phyloP scores from a whole-genome alignment of 257 asterid genomes.

The Solanum bukasovii region DNA sequence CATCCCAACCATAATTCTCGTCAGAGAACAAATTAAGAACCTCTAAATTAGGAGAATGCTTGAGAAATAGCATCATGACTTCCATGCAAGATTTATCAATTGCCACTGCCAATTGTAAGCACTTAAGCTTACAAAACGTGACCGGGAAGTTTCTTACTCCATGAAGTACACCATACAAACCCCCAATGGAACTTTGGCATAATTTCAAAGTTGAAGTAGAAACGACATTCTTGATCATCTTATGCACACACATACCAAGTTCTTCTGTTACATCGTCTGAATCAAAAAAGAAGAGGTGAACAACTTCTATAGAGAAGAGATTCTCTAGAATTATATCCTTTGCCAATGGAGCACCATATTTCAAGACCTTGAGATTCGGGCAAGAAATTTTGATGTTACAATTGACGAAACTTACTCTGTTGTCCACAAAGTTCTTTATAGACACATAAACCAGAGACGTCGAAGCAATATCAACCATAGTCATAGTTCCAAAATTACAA shows the following conservation, averaged over 20 bases:
- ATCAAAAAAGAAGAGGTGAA: background rate
- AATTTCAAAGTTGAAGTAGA: background rate
- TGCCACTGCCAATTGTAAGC: background rate
- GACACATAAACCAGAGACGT: background rate
- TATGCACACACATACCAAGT: background rate
- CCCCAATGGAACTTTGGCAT: background rate
- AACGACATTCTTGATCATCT: background rate
- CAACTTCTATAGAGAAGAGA: too few relatives aligned
- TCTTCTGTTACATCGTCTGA: background rate
- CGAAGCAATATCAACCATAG: constrained; percentile 5
- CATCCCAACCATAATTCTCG: background rate
- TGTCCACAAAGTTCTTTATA: background rate
- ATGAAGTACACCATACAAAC: background rate
- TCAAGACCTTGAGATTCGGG: background rate
- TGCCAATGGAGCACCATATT: background rate
- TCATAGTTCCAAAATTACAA: background rate
- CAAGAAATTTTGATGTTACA: background rate
- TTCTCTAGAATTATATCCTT: too few relatives aligned
- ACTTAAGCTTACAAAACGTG: background rate
- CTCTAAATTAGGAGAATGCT: constrained; percentile 1
- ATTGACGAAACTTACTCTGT: background rate
- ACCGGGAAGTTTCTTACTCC: background rate
- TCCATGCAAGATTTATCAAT: background rate
- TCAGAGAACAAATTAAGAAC: background rate
- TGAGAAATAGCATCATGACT: background rate